Base-by-base conservation (phyloP, 768 basidiomycete genomes). In the Suillus alpinus region DNA sequence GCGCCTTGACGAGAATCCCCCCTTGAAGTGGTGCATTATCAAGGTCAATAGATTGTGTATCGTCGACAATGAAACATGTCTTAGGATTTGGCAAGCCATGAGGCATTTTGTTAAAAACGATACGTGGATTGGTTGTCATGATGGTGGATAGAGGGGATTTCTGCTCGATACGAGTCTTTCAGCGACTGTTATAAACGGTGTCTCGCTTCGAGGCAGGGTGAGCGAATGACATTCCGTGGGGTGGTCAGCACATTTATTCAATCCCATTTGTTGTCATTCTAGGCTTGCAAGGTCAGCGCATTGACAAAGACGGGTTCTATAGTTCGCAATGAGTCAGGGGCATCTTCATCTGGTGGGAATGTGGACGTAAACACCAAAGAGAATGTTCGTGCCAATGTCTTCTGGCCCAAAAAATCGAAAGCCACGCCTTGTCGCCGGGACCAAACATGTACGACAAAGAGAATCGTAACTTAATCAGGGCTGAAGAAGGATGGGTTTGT, bases 1-100 rank as follows among this genome's bases (percentile, higher is more conserved):
- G 75, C 0, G 77, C 77, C 69, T 86, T 86, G 64, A 84, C 49
- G 8, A 87, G 66, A 58, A 83, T 66, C 0, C 81, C 81, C 0
- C 81, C 80, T 20, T 82, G 68, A 44, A 84, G 67, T 1, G 77
- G 68, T 0, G 76, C 77, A 32, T 66, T 77, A 18, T 83, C 81
- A 20, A 79, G 65, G 63, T 86, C 85, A 65, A 87, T 85, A 0
- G 72, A 78, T 58, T 77, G 66, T 0, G 71, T 77, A 4, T 60
- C 70, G 59, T 85, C 82, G 61, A 81, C 77, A 0, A 78, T 65
- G 2, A 78, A 77, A 6, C 81, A 82, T 64, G 80, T 74, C 18
- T 81, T 81, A 0, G 76, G 72, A 67, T 71, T 29, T 13, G 81
- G 80, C 57, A 71, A 80, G 8, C 71, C 80, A 76, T 23, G 23